These are phyloP conservation scores for Prunus kanzakura DNA, from an alignment of 306 rosid genomes.

Conservation along the genomic window DNA sequence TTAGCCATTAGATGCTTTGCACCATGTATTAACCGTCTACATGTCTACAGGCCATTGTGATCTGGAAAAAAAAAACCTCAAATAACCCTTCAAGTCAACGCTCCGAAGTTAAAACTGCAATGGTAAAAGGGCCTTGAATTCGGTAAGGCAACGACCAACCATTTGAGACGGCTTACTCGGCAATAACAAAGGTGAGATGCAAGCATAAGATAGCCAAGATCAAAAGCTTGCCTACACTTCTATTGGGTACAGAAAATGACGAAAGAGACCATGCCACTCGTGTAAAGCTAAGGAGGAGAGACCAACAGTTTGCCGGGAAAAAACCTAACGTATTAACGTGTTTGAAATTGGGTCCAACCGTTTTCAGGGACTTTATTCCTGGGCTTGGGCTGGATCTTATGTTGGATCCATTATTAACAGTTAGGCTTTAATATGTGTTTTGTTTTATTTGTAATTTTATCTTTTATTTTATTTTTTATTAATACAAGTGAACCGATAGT, in stretches of 20 bases:
- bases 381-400: too few relatives aligned
- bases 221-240: not conserved
- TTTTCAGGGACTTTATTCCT: too few relatives aligned
- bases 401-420: too few relatives aligned
- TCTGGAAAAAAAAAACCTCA: not conserved
- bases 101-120: not conserved
- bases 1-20: conserved; percentile 27
- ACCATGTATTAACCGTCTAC: conserved; percentile 12
- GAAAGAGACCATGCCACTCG: not conserved
- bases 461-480: too few relatives aligned
- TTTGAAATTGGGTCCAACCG: too few relatives aligned
- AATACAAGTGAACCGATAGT: too few relatives aligned
- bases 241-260: not conserved
- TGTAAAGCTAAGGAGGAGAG: too few relatives aligned
- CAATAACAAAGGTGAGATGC: not conserved
- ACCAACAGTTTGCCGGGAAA: too few relatives aligned
- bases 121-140: conserved; percentile 8
- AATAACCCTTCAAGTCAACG: not conserved
- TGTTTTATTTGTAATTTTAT: too few relatives aligned
- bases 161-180: not conserved
- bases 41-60: conserved; percentile 37
- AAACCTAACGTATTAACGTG: too few relatives aligned
- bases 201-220: not conserved
- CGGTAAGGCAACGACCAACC: not conserved
- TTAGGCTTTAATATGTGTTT: too few relatives aligned